Percentiles rank a stretch among this genome's conserved stretches.
These are phyloP conservation scores for Mucor racemosus DNA, from an alignment of 371 early-diverging fungal species.

Conservation along the genomic window DNA sequence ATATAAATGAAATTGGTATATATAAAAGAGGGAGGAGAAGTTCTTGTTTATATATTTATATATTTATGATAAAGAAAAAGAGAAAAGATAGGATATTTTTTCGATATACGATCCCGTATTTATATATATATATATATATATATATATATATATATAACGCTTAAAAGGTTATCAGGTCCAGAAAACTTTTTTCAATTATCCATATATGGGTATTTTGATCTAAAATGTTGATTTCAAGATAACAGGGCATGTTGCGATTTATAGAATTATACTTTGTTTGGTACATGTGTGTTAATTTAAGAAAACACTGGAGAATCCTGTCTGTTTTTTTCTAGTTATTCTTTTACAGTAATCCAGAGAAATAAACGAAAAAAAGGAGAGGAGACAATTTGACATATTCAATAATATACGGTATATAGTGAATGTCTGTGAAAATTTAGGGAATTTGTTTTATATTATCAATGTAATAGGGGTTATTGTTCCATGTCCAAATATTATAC, in stretches of 20 bases:
- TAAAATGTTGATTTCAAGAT: neutral
- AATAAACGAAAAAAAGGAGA: neutral
- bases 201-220: neutral
- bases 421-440: neutral
- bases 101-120: neutral
- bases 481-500: neutral
- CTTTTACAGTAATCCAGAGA: no score
- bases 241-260: neutral
- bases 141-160: neutral
- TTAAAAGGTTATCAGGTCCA: neutral
- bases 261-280: neutral
- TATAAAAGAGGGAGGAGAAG: neutral
- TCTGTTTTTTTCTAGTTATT: no score
- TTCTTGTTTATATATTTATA: neutral
- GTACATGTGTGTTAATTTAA: neutral
- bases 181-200: neutral
- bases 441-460: neutral
- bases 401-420: neutral
- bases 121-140: neutral
- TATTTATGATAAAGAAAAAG: neutral
- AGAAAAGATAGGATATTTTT: neutral
- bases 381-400: neutral
- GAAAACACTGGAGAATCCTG: neutral
- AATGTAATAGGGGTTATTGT: neutral
- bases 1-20: conserved; percentile 9